Base-by-base conservation (phyloP, 139 green algal species). In the Chlorella sorokiniana region DNA sequence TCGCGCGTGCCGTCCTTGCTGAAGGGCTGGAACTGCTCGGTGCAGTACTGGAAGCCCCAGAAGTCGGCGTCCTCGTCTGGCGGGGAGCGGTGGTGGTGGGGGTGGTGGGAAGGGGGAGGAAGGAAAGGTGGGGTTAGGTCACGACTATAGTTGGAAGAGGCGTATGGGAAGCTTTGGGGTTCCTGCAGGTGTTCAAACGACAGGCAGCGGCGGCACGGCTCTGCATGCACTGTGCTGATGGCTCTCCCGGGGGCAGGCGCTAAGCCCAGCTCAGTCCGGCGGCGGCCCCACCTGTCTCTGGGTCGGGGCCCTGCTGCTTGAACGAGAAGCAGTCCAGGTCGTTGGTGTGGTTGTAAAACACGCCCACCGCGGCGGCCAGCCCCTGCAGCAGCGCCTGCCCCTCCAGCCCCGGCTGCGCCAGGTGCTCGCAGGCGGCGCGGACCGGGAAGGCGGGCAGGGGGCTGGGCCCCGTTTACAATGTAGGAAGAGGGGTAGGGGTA, bases 321-420 rank as follows among this genome's bases (percentile, higher is more conserved):
- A 80, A 90, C 70, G 94, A 87, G 51, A 93, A 90, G 84, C 93
- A 97, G 1, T 48, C 45, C 38, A 91, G 35, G 40, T 78, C 56
- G 20, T 69, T 44, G 6, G 78, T 92, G 88, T 94, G 91, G 88
- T 97, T 97, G 91, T 95, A 97, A 44, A 92, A 95, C 16, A 96
- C 89, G 8, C 89, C 89, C 22, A 90, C 82, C 2, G 90, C 91
- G 14, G 62, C 9, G 0, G 81, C 84, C 75, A 97, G 69, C 9
- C 27, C 82, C 4, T 37, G 18, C 79, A 94, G 70, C 62, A 94
- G 86, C 22, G 69, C 85, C 18, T 65, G 7, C 0, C 70, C 79
- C 11, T 33, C 41, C 63, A 87, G 63, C 23, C 45, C 48, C 7
- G 20, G 18, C 2, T 88, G 45, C 7, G 73, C 54, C 79, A 94